Percentiles rank a stretch among this genome's conserved stretches.
phyloP scores from a whole-genome alignment of 2,329 filamentous ascomycete genomes.

The Penicillium sp. region DNA sequence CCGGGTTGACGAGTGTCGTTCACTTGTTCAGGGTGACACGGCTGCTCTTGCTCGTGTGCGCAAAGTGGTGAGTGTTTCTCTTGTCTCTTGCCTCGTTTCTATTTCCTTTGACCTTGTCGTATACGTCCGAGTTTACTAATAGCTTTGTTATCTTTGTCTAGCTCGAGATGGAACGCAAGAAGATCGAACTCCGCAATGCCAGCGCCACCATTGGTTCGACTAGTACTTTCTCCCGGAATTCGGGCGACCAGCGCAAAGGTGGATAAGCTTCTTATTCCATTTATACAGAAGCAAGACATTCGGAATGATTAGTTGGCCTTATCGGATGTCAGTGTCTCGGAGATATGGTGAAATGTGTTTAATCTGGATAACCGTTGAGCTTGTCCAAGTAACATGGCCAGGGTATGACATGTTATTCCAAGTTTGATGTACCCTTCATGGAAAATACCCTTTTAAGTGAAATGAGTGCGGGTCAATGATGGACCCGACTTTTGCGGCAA shows the following conservation, averaged over 20 bases:
- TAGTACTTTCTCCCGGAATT: constrained; percentile 28
- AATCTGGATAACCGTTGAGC: constrained; percentile 12
- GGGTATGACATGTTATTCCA: background rate
- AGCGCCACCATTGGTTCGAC: constrained; percentile 39
- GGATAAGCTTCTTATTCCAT: constrained; percentile 13
- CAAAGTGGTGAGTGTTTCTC: constrained; percentile 46
- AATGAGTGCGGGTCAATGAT: background rate
- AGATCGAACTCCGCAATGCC: constrained; percentile 46
- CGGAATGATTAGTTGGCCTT: background rate
- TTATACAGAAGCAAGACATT: background rate
- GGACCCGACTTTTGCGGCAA: background rate
- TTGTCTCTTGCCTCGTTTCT: background rate
- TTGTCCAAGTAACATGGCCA: constrained; percentile 56
- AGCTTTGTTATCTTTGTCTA: constrained; percentile 7
- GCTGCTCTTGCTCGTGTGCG: constrained; percentile 46
- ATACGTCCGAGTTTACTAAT: background rate
- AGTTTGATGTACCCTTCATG: constrained; percentile 12
- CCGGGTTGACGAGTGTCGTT: constrained; percentile 53
- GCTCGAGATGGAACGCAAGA: constrained; percentile 51
- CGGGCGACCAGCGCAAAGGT: constrained; percentile 25
- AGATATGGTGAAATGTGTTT: constrained; percentile 7
- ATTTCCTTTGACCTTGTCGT: background rate
- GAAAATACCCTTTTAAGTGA: constrained; percentile 13
- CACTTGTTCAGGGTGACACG: constrained; percentile 41
- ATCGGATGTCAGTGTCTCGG: background rate